Evolutionary conservation across 2,329 filamentous ascomycete species (phyloP).

Genomic region (Sclerotinia minor): DNA sequence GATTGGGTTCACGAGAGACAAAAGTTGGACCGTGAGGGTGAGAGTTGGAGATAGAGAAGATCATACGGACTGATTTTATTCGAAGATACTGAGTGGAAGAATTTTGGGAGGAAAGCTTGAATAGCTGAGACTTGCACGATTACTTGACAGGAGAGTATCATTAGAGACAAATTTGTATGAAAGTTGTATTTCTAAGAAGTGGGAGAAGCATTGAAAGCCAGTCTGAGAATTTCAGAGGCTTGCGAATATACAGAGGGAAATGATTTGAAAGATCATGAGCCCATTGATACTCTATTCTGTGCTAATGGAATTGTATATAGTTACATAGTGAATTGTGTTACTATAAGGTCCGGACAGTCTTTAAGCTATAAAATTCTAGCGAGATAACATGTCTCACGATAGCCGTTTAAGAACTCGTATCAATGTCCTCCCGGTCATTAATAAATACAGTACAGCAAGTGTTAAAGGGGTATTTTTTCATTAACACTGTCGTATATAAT

Average conservation of each 20-base stretch:
- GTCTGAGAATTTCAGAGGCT: background rate
- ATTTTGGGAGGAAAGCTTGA: background rate
- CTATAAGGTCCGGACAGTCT: background rate
- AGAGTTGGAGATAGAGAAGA: background rate
- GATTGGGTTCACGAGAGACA: constrained; percentile 6
- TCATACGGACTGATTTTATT: background rate
- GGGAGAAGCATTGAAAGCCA: background rate
- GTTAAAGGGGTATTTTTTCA: background rate
- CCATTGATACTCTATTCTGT: too few relatives aligned
- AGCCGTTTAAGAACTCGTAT: background rate
- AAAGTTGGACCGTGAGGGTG: background rate
- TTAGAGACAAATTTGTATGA: background rate
- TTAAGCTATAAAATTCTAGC: background rate
- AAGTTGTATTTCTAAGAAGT: background rate
- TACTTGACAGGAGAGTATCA: background rate
- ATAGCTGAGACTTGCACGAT: background rate
- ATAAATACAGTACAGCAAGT: background rate
- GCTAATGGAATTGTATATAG: background rate
- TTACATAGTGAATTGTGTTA: too few relatives aligned
- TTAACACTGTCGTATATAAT: background rate
- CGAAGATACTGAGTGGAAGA: background rate
- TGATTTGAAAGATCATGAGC: background rate
- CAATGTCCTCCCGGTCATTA: background rate
- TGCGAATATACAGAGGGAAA: background rate
- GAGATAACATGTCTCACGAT: background rate